These are phyloP conservation scores for Solanum tarijense DNA, from an alignment of 257 asterid genomes.

Conservation along the genomic window DNA sequence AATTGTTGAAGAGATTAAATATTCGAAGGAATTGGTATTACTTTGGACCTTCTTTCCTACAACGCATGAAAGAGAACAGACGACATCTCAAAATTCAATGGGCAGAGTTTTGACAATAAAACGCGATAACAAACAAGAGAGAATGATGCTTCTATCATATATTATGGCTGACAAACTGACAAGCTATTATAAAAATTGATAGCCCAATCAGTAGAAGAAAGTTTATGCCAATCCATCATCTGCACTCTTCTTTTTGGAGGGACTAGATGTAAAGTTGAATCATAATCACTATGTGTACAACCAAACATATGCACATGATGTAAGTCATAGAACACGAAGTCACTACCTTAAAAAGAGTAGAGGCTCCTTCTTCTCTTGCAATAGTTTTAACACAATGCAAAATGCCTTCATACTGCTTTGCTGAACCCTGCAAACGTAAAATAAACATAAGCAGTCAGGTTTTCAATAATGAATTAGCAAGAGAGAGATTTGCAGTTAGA, in stretches of 20 bases:
- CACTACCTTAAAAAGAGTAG: constrained; percentile 44
- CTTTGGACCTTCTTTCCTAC: not conserved
- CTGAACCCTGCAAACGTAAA: constrained; percentile 36
- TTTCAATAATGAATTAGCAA: not conserved
- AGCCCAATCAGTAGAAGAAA: not conserved
- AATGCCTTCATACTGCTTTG: constrained; percentile 44
- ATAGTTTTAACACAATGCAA: constrained; percentile 39
- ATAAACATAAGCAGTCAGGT: not conserved
- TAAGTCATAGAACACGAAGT: not conserved
- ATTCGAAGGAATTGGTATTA: not conserved
- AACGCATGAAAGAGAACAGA: not conserved
- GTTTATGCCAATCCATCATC: not conserved
- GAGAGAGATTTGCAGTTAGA: not conserved
- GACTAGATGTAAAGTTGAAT: not conserved
- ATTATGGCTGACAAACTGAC: not conserved
- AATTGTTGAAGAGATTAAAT: not conserved
- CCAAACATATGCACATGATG: not conserved
- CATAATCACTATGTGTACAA: not conserved
- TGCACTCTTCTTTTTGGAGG: not conserved
- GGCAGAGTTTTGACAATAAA: not conserved
- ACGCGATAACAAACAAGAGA: not conserved
- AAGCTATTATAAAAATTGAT: not conserved
- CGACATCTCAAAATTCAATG: not conserved
- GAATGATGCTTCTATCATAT: not conserved
- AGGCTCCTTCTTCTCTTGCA: constrained; percentile 45